Conservation (phyloP, 73 alveolate genomes). For the Diophrys appendiculata region DNA sequence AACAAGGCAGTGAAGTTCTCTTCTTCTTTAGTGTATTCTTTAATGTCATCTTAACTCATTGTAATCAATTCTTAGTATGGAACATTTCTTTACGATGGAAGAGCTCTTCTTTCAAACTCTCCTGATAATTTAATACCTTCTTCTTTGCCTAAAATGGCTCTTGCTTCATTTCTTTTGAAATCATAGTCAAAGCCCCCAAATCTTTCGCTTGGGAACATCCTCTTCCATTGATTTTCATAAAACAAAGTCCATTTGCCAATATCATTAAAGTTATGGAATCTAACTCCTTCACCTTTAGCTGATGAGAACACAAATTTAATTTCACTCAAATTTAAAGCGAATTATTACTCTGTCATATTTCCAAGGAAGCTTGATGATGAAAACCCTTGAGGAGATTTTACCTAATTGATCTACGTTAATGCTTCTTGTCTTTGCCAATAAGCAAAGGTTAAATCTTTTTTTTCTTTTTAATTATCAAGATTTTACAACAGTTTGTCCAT, state of each 20-base stretch:
- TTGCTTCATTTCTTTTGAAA: not conserved
- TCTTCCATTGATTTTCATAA: conserved; percentile 39
- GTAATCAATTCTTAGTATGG: conserved; percentile 29
- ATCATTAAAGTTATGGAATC: conserved; percentile 52
- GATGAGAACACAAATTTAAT: not conserved
- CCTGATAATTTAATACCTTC: conserved; percentile 58
- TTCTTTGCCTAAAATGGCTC: conserved; percentile 56
- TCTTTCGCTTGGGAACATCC: conserved; percentile 59
- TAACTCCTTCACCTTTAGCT: conserved; percentile 30
- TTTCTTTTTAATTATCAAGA: not conserved
- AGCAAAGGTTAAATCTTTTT: not conserved
- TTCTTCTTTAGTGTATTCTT: conserved; percentile 51
- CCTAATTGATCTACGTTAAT: not conserved
- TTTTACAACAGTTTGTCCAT: not conserved
- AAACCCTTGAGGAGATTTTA: no score
- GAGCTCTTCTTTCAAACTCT: conserved; percentile 48
- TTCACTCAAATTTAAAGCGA: not conserved
- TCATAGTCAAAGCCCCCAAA: conserved; percentile 49
- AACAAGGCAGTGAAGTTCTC: conserved; percentile 32
- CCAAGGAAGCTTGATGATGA: not conserved
- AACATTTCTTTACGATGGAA: conserved; percentile 55
- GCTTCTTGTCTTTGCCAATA: not conserved
- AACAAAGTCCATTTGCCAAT: conserved; percentile 57
- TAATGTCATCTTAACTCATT: conserved; percentile 13
- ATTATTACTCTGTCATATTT: not conserved